Conservation (phyloP, 495 filamentous ascomycete species). For the Rusavskia elegans region DNA sequence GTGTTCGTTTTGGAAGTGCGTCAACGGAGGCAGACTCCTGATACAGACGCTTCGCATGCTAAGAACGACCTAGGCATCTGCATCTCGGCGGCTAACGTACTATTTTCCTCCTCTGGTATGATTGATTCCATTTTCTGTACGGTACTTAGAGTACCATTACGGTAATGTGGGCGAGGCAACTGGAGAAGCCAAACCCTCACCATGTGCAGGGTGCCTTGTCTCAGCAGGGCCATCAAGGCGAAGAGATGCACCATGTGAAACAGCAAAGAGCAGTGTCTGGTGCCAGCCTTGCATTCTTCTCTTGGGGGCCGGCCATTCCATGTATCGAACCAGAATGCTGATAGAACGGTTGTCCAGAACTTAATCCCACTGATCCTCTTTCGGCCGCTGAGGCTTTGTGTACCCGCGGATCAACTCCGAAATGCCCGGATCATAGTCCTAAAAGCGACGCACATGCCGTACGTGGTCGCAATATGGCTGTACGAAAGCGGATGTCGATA, state of each 20-base stretch:
- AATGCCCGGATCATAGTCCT: constrained; percentile 61
- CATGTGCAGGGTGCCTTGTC: background rate
- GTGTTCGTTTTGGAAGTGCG: constrained; percentile 57
- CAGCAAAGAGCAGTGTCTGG: background rate
- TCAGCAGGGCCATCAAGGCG: background rate
- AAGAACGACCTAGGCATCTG: constrained; percentile 34
- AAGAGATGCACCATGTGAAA: background rate
- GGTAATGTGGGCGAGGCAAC: background rate
- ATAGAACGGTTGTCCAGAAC: constrained; percentile 36
- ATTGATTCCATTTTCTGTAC: constrained; percentile 4
- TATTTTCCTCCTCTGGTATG: constrained; percentile 51
- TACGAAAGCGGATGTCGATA: constrained; percentile 31
- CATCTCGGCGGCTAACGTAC: constrained; percentile 62
- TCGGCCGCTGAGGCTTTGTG: constrained; percentile 63
- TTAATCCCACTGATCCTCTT: constrained; percentile 70
- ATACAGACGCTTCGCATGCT: background rate
- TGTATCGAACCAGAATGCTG: background rate
- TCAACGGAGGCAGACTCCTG: background rate
- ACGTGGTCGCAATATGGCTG: constrained; percentile 43
- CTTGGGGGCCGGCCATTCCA: background rate
- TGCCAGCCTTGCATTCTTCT: background rate
- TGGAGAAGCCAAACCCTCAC: background rate
- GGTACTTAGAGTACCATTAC: background rate
- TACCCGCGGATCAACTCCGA: constrained; percentile 57
- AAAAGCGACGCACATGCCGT: constrained; percentile 51